Base-by-base conservation (phyloP, 441 rosid species). In the Dalechampia spathulata region DNA sequence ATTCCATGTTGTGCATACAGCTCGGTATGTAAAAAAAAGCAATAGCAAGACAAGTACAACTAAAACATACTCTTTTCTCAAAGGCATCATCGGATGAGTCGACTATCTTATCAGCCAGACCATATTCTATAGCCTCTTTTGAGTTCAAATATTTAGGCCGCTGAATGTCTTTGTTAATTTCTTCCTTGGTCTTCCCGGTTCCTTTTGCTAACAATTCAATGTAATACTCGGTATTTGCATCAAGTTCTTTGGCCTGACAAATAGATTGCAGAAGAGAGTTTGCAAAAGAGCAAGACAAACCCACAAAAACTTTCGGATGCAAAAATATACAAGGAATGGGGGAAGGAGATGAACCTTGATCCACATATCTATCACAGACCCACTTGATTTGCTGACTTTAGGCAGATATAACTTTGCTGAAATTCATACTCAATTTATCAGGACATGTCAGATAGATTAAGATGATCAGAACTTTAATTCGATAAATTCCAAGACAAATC, bases 361-460 rank as follows among this genome's bases (percentile, higher is more conserved):
- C 90, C 93, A 88, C 96, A 86, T 83, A 66, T 91, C 96, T 47
- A 75, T 78, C 43, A 57, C 88, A 58, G 85, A 75, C 53, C 96
- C 98, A 50, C 87, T 79, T 15, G 96, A 88, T 71, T 63, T 80
- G 59, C 58, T 68, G 50, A 84, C 82, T 73, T 75, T 78, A 22
- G 98, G 98, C 66, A 87, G 71, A 66, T 86, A 76, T n/a, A 91
- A 50, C 62, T 78, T 86, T 36, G 86, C 98, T 91, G 95, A 77
- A 81, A 50, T 47, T 55, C 25, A 55, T 41, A 22, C 59, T 53
- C 41, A 56, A 26, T 39, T 22, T 10, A 39, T 69, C 37, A 68
- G 50, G 19, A 71, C 25, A 41, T 14, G 49, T 21, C 17, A 26
- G 19, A 32, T 40, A 14, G 19, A 5, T 7, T 32, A 17, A 20